Evolutionary conservation across 345 rosid genomes (phyloP), one percentile per base, ranked within the genome.

Genomic region (Bruguiera parviflora): DNA sequence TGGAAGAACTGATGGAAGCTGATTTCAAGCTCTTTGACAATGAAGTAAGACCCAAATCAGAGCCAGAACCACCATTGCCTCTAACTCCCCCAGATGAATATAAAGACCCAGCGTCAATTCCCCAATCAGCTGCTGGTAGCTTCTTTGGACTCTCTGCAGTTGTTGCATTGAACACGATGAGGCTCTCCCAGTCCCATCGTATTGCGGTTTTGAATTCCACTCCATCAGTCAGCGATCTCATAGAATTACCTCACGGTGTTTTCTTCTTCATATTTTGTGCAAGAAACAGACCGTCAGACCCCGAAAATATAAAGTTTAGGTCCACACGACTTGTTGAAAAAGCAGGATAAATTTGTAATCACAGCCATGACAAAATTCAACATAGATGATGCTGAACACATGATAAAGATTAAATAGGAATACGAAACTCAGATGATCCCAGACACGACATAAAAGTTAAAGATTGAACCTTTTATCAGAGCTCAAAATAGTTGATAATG

Each of bases 141-240:
- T 87, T 86, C 77, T 82, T 85, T 8, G 85, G 76, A 67, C 66
- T 80, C 68, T 91, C 97, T 39, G 83, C 70, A 35, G 87, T 65
- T 58, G 83, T 81, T 18, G 83, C 65, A 80, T 80, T 82, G 71
- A 88, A 87, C 82, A 77, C 82, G 43, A 84, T 76, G 8, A 84
- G 72, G 63, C 81, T 87, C n/a, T 92, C 97, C 96, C 89, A 94
- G 61, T 89, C 96, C 92, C 96, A 89, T 74, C 78, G 89, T 67
- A 79, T 68, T 90, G 77, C 52, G 77, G 82, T 79, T 88, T 94
- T 18, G 82, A 64, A 75, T 91, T 91, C 91, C 95, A 87, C 82
- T 89, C 98, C 97, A 92, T 91, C 59, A 84, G 61, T 39, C 77
- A 80, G 75, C 66, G 83, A 81, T 77, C 79, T 87, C 84, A 71